A percentile compares a stretch with the other conserved stretches of the same genome.
Evolutionary conservation across 139 green algal species (phyloP).

Genomic region (Micromonas pusilla): DNA sequence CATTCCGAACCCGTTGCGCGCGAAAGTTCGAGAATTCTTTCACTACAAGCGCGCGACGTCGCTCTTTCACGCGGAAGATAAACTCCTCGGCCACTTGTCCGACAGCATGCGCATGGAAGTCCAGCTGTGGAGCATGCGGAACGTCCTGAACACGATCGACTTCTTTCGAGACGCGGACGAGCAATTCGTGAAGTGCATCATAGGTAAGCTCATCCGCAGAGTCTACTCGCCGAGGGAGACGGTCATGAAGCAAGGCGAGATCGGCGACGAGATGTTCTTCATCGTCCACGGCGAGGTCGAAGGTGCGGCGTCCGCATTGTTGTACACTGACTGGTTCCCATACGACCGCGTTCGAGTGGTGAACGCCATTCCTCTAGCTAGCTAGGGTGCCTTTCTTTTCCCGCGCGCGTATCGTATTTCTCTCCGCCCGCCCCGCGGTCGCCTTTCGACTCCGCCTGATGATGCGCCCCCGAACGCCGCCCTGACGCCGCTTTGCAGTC

Average conservation of each 20-base stretch:
- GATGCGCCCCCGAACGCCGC: no score
- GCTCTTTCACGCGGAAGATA: background rate
- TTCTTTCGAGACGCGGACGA: background rate
- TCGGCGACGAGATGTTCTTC: background rate
- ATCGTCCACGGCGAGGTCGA: background rate
- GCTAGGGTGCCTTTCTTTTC: no score
- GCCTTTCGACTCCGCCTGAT: no score
- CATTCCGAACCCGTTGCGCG: background rate
- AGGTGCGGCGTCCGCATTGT: no score
- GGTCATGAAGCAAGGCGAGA: background rate
- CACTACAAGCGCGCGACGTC: slow-evolving; percentile 1
- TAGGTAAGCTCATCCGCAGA: background rate
- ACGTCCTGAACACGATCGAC: background rate
- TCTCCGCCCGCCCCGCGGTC: no score
- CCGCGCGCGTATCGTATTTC: no score
- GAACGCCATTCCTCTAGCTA: no score
- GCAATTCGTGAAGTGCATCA: background rate
- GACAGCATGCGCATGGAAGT: background rate
- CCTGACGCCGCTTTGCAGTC: no score
- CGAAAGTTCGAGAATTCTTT: slow-evolving; percentile 1
- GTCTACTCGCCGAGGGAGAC: background rate
- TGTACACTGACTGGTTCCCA: no score
- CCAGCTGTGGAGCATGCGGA: background rate
- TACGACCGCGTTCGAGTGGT: no score
- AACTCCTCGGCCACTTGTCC: background rate